Percentiles rank a stretch among this genome's conserved stretches.
Evolutionary conservation across 1,284 basidiomycete species (phyloP).

Genomic region (Afroboletus lepidellus): DNA sequence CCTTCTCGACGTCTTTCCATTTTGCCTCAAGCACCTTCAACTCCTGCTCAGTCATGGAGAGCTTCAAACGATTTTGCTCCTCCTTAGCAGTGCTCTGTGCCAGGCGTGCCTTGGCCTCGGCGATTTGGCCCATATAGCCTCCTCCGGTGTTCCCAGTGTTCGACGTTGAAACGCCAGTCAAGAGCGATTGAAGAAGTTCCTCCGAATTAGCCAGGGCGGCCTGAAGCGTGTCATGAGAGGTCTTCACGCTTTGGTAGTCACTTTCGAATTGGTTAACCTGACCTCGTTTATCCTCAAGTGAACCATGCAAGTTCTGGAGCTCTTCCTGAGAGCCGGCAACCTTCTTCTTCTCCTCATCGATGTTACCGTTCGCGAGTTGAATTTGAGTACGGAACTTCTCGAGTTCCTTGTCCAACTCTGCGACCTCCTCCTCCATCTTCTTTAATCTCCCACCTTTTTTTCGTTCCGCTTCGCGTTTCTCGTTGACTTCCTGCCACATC

Average conservation of each 20-base stretch:
- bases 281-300: conserved; percentile 54
- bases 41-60: conserved; percentile 81
- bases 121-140: conserved; percentile 96
- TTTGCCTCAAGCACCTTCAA: conserved; percentile 74
- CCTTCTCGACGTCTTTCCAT: conserved; percentile 85
- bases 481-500: conserved; percentile 56
- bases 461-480: conserved; percentile 64
- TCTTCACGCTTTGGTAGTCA: conserved; percentile 70
- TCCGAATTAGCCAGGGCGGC: conserved; percentile 75
- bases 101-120: conserved; percentile 78
- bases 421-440: conserved; percentile 75
- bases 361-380: conserved; percentile 77
- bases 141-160: conserved; percentile 64
- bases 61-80: conserved; percentile 79
- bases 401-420: conserved; percentile 79
- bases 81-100: conserved; percentile 83
- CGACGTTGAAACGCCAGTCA: conserved; percentile 85
- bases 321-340: conserved; percentile 56
- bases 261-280: conserved; percentile 62
- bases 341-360: conserved; percentile 79
- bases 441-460: conserved; percentile 77
- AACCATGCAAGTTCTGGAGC: conserved; percentile 58
- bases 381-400: conserved; percentile 87
- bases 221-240: conserved; percentile 65
- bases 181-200: conserved; percentile 92